Evolutionary conservation across 805 yeast species (phyloP).

Genomic region (Yamadazyma phyllophila): DNA sequence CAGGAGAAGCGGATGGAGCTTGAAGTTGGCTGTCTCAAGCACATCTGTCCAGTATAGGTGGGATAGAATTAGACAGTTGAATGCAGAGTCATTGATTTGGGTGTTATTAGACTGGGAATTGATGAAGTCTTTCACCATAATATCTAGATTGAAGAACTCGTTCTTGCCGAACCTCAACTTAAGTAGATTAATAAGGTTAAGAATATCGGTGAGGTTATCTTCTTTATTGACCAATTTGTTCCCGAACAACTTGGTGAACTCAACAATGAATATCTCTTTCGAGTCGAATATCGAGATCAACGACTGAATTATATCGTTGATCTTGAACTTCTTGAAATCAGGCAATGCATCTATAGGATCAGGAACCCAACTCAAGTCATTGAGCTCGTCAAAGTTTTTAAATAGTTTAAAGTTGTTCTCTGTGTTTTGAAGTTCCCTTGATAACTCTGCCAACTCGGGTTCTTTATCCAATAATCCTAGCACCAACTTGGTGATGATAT

Average conservation of each 20-base stretch:
- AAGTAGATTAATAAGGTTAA: slow-evolving; percentile 48
- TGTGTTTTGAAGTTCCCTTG: slow-evolving; percentile 46
- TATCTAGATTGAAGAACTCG: slow-evolving; percentile 68
- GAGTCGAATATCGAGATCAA: slow-evolving; percentile 70
- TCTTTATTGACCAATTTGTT: slow-evolving; percentile 48
- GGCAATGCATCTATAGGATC: slow-evolving; percentile 91
- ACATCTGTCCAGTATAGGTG: slow-evolving; percentile 67
- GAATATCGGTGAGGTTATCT: slow-evolving; percentile 25
- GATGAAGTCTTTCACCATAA: slow-evolving; percentile 75
- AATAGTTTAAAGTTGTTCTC: slow-evolving; percentile 9
- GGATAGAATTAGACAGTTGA: slow-evolving; percentile 62
- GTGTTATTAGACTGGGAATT: slow-evolving; percentile 42
- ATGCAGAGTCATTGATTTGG: slow-evolving; percentile 25
- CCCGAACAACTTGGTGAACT: slow-evolving; percentile 61
- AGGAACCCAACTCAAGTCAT: slow-evolving; percentile 68
- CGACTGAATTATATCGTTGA: slow-evolving; percentile 68
- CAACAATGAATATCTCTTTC: slow-evolving; percentile 62
- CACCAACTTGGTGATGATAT: slow-evolving; percentile 68
- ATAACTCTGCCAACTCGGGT: slow-evolving; percentile 47
- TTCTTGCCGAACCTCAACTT: slow-evolving; percentile 64
- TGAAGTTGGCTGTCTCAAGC: slow-evolving; percentile 28
- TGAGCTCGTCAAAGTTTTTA: slow-evolving; percentile 35
- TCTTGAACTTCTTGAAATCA: slow-evolving; percentile 63
- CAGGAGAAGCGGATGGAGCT: slow-evolving; percentile 48
- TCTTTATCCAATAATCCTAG: slow-evolving; percentile 57